Percentiles rank a stretch among this genome's conserved stretches.
phyloP scores from a whole-genome alignment of 805 yeast genomes.

The Metschnikowia santaceciliae region DNA sequence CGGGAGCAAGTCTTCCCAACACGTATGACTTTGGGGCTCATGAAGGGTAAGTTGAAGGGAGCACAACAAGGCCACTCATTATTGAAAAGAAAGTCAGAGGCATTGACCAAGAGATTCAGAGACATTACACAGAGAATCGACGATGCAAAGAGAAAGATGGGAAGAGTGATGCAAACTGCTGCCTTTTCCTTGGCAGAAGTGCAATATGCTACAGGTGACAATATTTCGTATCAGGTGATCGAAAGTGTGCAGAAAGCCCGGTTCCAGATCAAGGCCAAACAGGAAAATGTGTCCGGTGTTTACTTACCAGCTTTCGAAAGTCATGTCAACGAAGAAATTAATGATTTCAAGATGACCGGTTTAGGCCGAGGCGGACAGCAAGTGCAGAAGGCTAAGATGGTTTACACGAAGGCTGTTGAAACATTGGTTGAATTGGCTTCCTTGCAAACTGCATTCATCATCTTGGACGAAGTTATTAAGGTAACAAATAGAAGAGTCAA shows the following conservation, averaged over 20 bases:
- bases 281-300: conserved; percentile 96
- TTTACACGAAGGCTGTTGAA: conserved; percentile 95
- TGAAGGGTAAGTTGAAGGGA: conserved; percentile 95
- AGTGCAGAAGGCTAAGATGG: conserved; percentile 88
- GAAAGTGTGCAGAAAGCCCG: conserved; percentile 90
- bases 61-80: conserved; percentile 95
- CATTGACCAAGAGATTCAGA: conserved; percentile 91
- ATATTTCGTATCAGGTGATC: conserved; percentile 92
- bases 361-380: conserved; percentile 98
- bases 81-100: conserved; percentile 93
- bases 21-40: conserved; percentile 91
- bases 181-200: conserved; percentile 97
- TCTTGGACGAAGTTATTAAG: conserved; percentile 94
- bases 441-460: conserved; percentile 92
- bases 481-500: conserved; percentile 98
- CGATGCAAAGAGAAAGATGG: conserved; percentile 95
- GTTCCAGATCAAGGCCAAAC: conserved; percentile 84
- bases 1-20: conserved; percentile 98
- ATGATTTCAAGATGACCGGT: conserved; percentile 95
- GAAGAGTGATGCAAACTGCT: conserved; percentile 96
- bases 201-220: conserved; percentile 95
- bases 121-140: conserved; percentile 93
- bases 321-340: conserved; percentile 74
- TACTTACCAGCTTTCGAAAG: conserved; percentile 89
- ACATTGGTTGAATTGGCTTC: conserved; percentile 94